Percentiles rank a stretch among this genome's conserved stretches.
Conservation (phyloP, 1,139 yeast genomes). For the Blastobotrys ciferrii region DNA sequence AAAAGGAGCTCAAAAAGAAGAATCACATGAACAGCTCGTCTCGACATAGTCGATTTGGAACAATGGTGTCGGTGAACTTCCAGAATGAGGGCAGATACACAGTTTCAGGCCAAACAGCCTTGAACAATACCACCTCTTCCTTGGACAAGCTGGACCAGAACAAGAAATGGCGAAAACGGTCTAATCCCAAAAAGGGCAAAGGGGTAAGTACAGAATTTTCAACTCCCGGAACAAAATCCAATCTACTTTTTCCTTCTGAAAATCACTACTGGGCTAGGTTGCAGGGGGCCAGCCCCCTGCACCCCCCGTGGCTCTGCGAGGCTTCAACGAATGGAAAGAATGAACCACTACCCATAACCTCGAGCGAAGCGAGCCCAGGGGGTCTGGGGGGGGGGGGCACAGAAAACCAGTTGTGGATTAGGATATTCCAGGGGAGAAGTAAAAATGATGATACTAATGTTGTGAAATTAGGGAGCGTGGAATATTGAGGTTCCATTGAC, state of each 20-base stretch:
- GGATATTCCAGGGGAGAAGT: too few species aligned
- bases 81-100: constrained; percentile 58
- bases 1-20: constrained; percentile 50
- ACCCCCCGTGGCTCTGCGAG: too few species aligned
- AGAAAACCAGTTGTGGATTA: too few species aligned
- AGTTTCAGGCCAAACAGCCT: constrained; percentile 74
- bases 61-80: constrained; percentile 68
- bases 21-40: constrained; percentile 45
- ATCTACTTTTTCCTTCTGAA: too few species aligned
- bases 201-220: constrained; percentile 31
- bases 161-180: constrained; percentile 61
- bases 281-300: too few species aligned
- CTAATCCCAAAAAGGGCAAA: constrained; percentile 28
- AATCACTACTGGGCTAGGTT: too few species aligned
- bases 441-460: too few species aligned
- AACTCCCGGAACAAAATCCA: too few species aligned
- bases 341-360: too few species aligned
- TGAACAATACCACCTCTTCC: constrained; percentile 48
- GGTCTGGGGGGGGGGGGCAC: too few species aligned
- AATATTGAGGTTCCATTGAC: constrained; percentile 33
- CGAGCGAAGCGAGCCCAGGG: too few species aligned
- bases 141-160: constrained; percentile 61
- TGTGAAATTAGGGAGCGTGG: constrained; percentile 30
- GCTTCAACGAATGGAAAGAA: too few species aligned
- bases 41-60: constrained; percentile 90